These are phyloP conservation scores for Saccharomyces hybrid DNA, from an alignment of 1,139 yeast species.

Conservation along the genomic window DNA sequence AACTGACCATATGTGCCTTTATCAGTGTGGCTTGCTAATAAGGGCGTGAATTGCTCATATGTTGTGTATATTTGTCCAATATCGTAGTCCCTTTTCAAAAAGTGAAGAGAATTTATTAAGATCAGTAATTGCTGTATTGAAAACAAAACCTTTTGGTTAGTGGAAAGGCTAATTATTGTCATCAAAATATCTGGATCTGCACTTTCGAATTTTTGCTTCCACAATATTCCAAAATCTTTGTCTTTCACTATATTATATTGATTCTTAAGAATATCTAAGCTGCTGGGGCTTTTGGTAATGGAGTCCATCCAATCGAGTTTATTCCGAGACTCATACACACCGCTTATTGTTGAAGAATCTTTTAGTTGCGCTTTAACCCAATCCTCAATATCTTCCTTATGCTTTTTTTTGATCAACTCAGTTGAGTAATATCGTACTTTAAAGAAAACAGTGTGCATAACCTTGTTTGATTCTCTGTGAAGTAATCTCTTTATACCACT, in stretches of 20 bases:
- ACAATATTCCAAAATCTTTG: slow-evolving; percentile 4
- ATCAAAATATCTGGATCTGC: slow-evolving; percentile 13
- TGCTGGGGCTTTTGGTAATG: not conserved
- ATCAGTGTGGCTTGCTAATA: slow-evolving; percentile 3
- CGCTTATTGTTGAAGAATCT: slow-evolving; percentile 2
- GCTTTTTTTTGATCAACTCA: slow-evolving; percentile 3
- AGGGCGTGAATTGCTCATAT: slow-evolving; percentile 9
- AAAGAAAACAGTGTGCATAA: not conserved
- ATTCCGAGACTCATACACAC: not conserved
- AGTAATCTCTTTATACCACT: not conserved
- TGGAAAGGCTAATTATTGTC: slow-evolving; percentile 10
- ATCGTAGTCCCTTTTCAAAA: slow-evolving; percentile 12
- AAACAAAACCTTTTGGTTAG: slow-evolving; percentile 11
- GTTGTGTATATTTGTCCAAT: slow-evolving; percentile 18
- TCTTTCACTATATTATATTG: not conserved
- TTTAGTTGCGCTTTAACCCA: slow-evolving; percentile 11
- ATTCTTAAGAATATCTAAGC: not conserved
- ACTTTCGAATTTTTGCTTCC: slow-evolving; percentile 13
- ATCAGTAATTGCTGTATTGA: slow-evolving; percentile 14
- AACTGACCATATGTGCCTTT: slow-evolving; percentile 7
- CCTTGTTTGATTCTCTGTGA: not conserved
- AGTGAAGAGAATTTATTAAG: slow-evolving; percentile 13
- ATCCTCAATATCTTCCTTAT: slow-evolving; percentile 11
- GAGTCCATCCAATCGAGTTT: not conserved
- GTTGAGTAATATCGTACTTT: slow-evolving; percentile 1